Conservation (phyloP, 305 asterid genomes). For the Andrographis paniculata region DNA sequence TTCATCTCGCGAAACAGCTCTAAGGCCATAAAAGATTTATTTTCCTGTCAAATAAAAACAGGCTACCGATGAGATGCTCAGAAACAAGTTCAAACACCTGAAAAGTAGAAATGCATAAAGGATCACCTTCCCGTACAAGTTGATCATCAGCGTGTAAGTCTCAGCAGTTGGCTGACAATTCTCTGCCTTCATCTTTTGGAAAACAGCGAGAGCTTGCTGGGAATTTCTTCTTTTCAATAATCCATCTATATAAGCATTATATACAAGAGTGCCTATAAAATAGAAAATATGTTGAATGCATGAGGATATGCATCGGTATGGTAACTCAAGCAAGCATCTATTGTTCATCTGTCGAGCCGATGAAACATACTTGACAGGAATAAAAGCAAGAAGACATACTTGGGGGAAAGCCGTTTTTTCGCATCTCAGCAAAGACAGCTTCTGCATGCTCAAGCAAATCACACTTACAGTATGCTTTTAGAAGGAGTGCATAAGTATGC, state of each 20-base stretch:
- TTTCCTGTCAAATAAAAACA: conserved; percentile 22
- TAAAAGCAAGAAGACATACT: conserved; percentile 29
- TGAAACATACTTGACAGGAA: conserved; percentile 5
- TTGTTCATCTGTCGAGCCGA: conserved; percentile 1
- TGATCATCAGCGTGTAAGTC: conserved; percentile 84
- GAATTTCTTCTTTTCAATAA: conserved; percentile 48
- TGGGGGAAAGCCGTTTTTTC: conserved; percentile 44
- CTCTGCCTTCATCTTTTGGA: conserved; percentile 67
- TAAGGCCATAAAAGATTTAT: conserved; percentile 58
- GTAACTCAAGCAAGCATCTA: conserved; percentile 2
- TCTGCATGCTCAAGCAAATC: conserved; percentile 59
- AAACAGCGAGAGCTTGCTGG: conserved; percentile 54
- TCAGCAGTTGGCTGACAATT: conserved; percentile 59
- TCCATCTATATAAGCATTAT: conserved; percentile 74
- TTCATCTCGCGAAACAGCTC: conserved; percentile 72
- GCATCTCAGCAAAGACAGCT: conserved; percentile 70
- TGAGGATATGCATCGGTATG: background rate
- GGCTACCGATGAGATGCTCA: conserved; percentile 8
- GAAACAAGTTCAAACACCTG: conserved; percentile 1
- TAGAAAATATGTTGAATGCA: conserved; percentile 11
- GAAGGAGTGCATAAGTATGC: conserved; percentile 79
- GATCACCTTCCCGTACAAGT: conserved; percentile 73
- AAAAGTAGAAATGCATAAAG: background rate
- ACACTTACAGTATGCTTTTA: conserved; percentile 60
- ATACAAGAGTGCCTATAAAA: conserved; percentile 56